Evolutionary conservation across 2,329 filamentous ascomycete genomes (phyloP), one percentile per base, ranked within the genome.

Genomic region (Talaromyces sp.): DNA sequence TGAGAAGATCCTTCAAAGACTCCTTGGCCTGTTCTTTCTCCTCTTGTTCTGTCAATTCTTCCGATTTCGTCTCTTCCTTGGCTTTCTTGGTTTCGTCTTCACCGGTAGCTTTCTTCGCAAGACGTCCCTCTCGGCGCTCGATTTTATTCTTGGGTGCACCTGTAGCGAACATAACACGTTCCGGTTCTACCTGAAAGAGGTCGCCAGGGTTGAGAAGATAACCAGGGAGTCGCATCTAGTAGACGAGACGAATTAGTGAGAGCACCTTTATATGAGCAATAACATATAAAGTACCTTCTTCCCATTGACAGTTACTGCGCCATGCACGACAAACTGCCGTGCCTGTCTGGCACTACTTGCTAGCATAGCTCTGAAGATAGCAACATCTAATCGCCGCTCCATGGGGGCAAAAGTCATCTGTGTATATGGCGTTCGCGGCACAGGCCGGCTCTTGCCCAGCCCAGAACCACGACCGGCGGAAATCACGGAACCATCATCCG

Each of bases 201-300:
- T 99, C 95, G 68, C 95, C 95, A 2, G 95, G 96, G 76, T 99
- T 99, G 44, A 99, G 85, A 66, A 92, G 87, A 76, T 99, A 99
- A 60, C 92, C 90, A 8, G 95, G 93, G 72, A 95, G 91, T 65
- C 85, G 83, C 90, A 98, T 96, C 94, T 96, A n/a, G 36, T 1
- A n/a, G 23, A 31, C 31, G 8, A 59, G 60, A 67, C 27, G 30
- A 65, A 64, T 51, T 57, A 31, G 42, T 33, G 27, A 28, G 16
- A n/a, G 4, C 23, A 57, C 28, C 31, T 64, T 23, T 5, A 10
- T 12, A 3, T 12, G 14, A 14, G 2, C 14, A n/a, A 18, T 14
- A 30, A 23, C 44, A 5, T 40, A 40, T 40, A 23, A 54, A 9
- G 59, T 76, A 96, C 93, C 87, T 92, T 93, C 79, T 96, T 92